Evolutionary conservation across 2,329 filamentous ascomycete species (phyloP), one percentile per base, ranked within the genome.

Genomic region (Fusarium haematococcum): DNA sequence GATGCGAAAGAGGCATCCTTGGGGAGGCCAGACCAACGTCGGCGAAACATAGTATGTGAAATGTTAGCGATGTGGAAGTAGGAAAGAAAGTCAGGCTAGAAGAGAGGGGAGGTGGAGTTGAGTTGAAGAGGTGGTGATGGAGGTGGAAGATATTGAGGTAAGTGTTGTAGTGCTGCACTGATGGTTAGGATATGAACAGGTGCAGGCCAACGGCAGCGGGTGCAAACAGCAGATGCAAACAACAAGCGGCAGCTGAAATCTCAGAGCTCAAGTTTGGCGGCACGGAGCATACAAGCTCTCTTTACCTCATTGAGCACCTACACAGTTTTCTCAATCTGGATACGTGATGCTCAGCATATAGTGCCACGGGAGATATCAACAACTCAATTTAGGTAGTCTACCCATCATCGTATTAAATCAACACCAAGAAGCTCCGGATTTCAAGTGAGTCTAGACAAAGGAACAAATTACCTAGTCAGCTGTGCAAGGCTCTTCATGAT

Each of bases 1-100:
- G 87, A 83, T 13, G 91, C 88, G 79, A 93, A 97, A 14, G 85
- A 80, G 1, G 90, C 88, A 78, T 98, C 94, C 63, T 86, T 81
- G n/a, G 94, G 93, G 4, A 97, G 89, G 75, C 90, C 88, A 10
- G 88, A 87, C 84, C 90, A 90, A 43, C 87, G 86, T 65, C 93
- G 93, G 60, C 92, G 90, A 80, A 97, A 98, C 95, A 98, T 83
- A 65, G 18, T 69, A 66, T 30, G n/a, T 11, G 20, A 33, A 23
- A 11, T 11, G 20, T 50, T 27, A 50, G 25, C 11, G 50, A 6
- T 41, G 35, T 30, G n/a, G 5, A 5, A 18, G 33, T 6, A 18
- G 23, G 23, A n/a, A n/a, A 18, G 37, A n/a, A n/a, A 4, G 2
- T n/a, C 23, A 6, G 11, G 27, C 7, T 32, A 14, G 61, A 25